Evolutionary conservation across 2,329 filamentous ascomycete species (phyloP), one percentile per base, ranked within the genome.

Genomic region (Boeremia exigua): DNA sequence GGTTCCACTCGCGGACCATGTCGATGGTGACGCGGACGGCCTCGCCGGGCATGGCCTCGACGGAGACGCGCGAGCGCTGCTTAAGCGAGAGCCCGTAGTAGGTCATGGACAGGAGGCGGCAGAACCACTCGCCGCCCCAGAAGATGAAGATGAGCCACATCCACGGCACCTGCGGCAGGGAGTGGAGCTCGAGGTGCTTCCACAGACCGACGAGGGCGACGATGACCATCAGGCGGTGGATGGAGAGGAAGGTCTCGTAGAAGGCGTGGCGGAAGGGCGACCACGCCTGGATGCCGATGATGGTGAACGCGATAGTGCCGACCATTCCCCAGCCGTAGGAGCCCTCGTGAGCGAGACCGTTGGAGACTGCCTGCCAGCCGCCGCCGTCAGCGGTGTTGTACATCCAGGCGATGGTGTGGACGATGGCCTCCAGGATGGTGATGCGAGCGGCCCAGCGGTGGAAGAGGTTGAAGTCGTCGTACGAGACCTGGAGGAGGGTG

Each of bases 381-480:
- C 83, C 82, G 43, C 86, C 87, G 9, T 84, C 32, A 27, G 65
- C 56, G 5, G 73, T 88, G 54, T 92, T 91, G 64, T 90, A 84
- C 19, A 86, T 79, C 90, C 92, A 97, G 38, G 86, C 85, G 33
- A 85, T 66, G 2, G 87, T 88, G 76, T 96, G 91, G 12, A 88
- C 80, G 43, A 92, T 65, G n/a, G 83, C 78, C 72, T 94, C 87
- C 2, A 88, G 54, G 23, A 91, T 84, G 36, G 90, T 84, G 38
- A 93, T 85, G 25, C 91, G 85, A 27, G 90, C 91, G 59, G 91
- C 84, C 90, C 91, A 96, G 61, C 91, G 85, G 75, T 96, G 91
- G 46, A 95, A 80, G 8, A 95, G 86, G 74, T 98, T 98, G 82
- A 96, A 98, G 0, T 93, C 96, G 75, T 98, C 95, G 78, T 97